These are phyloP conservation scores for Anthoceros angustus DNA, from an alignment of 225 moss, liverwort and hornwort genomes.

Conservation along the genomic window DNA sequence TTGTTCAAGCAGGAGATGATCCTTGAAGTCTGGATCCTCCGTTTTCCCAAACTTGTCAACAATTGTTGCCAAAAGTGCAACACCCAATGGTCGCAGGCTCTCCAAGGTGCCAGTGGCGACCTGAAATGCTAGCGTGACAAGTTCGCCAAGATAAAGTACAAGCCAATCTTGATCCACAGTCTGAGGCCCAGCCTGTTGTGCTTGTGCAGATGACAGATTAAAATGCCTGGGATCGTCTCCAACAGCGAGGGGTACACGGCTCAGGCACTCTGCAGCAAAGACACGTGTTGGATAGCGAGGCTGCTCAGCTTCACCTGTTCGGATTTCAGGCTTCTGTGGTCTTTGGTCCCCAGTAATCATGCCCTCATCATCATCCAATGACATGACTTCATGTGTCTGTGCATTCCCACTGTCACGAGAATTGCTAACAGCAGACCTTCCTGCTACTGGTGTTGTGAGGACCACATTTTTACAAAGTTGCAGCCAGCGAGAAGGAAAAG, in stretches of 20 bases:
- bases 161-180: slow-evolving; percentile 65
- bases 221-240: slow-evolving; percentile 75
- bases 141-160: slow-evolving; percentile 88
- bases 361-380: slow-evolving; percentile 64
- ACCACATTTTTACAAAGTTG: slow-evolving; percentile 95
- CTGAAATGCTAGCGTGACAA: slow-evolving; percentile 82
- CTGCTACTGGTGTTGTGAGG: slow-evolving; percentile 70
- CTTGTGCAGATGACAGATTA: slow-evolving; percentile 59
- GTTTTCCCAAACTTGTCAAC: slow-evolving; percentile 92
- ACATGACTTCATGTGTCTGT: slow-evolving; percentile 11
- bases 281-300: slow-evolving; percentile 92
- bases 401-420: slow-evolving; percentile 35
- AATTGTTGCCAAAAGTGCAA: slow-evolving; percentile 76
- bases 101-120: slow-evolving; percentile 93
- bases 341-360: slow-evolving; percentile 57
- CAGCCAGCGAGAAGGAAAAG: slow-evolving; percentile 90
- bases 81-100: slow-evolving; percentile 90
- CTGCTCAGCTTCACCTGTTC: slow-evolving; percentile 57
- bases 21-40: slow-evolving; percentile 70
- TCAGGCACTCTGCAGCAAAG: slow-evolving; percentile 96
- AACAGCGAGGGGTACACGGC: slow-evolving; percentile 77
- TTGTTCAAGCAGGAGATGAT: slow-evolving; percentile 81
- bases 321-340: slow-evolving; percentile 35
- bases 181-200: slow-evolving; percentile 15
- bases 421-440: slow-evolving; percentile 53